A percentile compares a stretch with the other conserved stretches of the same genome.
These are phyloP conservation scores for Thuidium tamariscinum DNA, from an alignment of 225 moss, liverwort and hornwort genomes.

Conservation along the genomic window DNA sequence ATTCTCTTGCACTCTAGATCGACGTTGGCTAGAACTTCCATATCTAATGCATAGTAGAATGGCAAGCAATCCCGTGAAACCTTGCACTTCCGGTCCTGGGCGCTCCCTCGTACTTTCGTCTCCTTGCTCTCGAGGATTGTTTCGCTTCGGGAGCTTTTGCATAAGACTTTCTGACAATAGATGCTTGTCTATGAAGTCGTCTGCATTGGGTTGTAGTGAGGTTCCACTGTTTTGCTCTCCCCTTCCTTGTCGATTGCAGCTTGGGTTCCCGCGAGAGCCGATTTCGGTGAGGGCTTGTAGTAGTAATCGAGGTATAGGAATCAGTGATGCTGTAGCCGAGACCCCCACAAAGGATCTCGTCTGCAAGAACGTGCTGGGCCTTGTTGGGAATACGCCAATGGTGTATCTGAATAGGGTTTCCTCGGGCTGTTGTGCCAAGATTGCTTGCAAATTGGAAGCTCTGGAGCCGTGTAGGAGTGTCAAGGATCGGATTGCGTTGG, in stretches of 20 bases:
- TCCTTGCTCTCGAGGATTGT: neutral
- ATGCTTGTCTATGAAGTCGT: neutral
- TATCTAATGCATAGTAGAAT: neutral
- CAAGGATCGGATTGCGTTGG: conserved; percentile 72
- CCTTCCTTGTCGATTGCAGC: neutral
- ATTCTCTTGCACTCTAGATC: neutral
- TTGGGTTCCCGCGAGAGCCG: neutral
- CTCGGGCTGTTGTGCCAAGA: conserved; percentile 37
- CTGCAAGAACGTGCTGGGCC: conserved; percentile 29
- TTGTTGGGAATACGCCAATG: conserved; percentile 69
- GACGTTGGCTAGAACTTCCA: neutral
- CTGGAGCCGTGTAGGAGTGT: conserved; percentile 58
- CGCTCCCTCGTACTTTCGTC: neutral
- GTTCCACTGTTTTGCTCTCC: neutral
- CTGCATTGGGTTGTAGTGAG: neutral
- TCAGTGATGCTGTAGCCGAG: conserved; percentile 4
- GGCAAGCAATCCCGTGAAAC: neutral
- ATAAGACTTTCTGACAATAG: neutral
- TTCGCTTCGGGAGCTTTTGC: neutral
- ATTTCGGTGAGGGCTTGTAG: neutral
- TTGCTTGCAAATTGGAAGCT: conserved; percentile 68
- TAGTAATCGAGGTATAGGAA: neutral
- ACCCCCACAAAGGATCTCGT: conserved; percentile 1
- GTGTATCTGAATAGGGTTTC: conserved; percentile 58
- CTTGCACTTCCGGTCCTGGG: neutral